phyloP scores from a whole-genome alignment of 345 rosid genomes.

The Arabidopsis thaliana region TAIR10.1 NC_003070.9:9079501-9080000 shows the following conservation, averaged over 20 bases:
- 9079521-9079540: conserved; percentile 17
- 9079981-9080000: background rate
- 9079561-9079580: conserved; percentile 16
- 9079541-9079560: conserved; percentile 20
- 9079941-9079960: background rate
- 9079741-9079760: background rate
- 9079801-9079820: conserved; percentile 6
- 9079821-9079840: background rate
- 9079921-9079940: background rate
- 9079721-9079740: background rate
- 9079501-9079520: conserved; percentile 13
- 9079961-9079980: conserved; percentile 1
- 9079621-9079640: background rate
- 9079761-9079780: background rate
- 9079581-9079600: conserved; percentile 9
- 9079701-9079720: background rate
- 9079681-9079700: background rate
- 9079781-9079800: conserved; percentile 13
- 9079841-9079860: conserved; percentile 15
- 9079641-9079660: background rate
- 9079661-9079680: background rate
- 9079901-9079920: background rate
- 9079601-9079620: background rate
- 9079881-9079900: conserved; percentile 1
- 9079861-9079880: background rate